A percentile compares a stretch with the other conserved stretches of the same genome.
Conservation (phyloP, 192 early-diverging fungal genomes). For the Linnemannia hyalina region DNA sequence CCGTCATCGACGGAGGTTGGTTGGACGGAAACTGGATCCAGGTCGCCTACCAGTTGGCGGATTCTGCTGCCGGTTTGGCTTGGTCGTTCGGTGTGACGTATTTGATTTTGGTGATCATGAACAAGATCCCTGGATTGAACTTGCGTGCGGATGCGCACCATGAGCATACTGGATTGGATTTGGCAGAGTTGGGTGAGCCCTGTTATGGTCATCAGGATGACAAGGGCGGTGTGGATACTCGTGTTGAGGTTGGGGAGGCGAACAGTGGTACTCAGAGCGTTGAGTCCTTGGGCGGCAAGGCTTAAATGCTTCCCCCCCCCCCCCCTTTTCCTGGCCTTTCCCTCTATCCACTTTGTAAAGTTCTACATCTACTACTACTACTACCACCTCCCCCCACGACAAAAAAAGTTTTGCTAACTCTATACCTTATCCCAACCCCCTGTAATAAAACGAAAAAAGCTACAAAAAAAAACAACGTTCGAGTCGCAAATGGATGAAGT, state of each 20-base stretch:
- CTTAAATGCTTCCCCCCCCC: background rate
- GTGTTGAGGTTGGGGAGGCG: conserved; percentile 48
- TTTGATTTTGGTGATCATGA: conserved; percentile 79
- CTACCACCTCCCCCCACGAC: no score
- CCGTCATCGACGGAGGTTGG: conserved; percentile 77
- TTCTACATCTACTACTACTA: background rate
- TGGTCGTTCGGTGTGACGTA: conserved; percentile 86
- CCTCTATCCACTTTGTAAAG: background rate
- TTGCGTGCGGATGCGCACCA: conserved; percentile 81
- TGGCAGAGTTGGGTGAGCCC: conserved; percentile 86
- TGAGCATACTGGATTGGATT: conserved; percentile 80
- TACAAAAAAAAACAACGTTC: background rate
- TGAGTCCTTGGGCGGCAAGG: conserved; percentile 20
- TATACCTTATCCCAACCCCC: background rate
- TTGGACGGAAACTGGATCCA: conserved; percentile 76
- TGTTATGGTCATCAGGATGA: conserved; percentile 65
- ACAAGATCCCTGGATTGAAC: conserved; percentile 82
- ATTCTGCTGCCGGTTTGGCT: conserved; percentile 73
- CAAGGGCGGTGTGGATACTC: conserved; percentile 52
- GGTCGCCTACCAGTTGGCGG: conserved; percentile 84
- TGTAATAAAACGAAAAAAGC: background rate
- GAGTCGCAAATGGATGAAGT: background rate
- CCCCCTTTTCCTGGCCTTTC: no score
- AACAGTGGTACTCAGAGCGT: conserved; percentile 38
- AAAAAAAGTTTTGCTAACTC: conserved; percentile 5